A percentile compares a stretch with the other conserved stretches of the same genome.
These are phyloP conservation scores for Cynara cardunculus DNA, from an alignment of 129 eudicot genomes.

Conservation along the genomic window DNA sequence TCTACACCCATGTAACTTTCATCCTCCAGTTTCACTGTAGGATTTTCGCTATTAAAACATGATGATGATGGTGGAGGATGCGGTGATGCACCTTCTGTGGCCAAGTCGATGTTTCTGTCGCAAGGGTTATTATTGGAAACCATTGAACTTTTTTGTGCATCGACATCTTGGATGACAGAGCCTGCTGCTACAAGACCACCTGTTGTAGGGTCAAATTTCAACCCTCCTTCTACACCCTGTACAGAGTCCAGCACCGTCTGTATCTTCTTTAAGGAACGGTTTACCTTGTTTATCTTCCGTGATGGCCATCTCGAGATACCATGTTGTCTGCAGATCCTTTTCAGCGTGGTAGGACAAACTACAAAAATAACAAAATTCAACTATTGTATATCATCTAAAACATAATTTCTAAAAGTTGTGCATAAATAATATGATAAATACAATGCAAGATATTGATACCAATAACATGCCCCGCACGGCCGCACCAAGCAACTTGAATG, in stretches of 20 bases:
- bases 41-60: constrained; percentile 18
- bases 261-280: constrained; percentile 79
- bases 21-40: constrained; percentile 46
- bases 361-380: constrained; percentile 17
- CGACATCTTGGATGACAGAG: constrained; percentile 43
- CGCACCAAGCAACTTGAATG: not conserved
- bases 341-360: constrained; percentile 97
- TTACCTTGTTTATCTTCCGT: constrained; percentile 90
- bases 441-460: not conserved
- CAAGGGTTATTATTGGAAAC: constrained; percentile 25
- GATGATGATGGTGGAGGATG: constrained; percentile 20
- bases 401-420: not conserved
- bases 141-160: constrained; percentile 25
- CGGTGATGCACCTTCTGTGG: constrained; percentile 27
- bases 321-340: constrained; percentile 89
- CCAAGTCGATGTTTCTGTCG: constrained; percentile 7
- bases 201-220: constrained; percentile 71
- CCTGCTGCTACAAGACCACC: constrained; percentile 69
- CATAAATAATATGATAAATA: not conserved
- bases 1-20: constrained; percentile 31
- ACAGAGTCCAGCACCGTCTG: constrained; percentile 90
- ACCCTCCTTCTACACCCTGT: constrained; percentile 85
- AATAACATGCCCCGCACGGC: not conserved
- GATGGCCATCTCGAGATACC: constrained; percentile 99
- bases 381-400: not conserved